Percentiles rank a stretch among this genome's conserved stretches.
Conservation (phyloP, 208 protist genomes). For the Leishmania aethiopica region DNA sequence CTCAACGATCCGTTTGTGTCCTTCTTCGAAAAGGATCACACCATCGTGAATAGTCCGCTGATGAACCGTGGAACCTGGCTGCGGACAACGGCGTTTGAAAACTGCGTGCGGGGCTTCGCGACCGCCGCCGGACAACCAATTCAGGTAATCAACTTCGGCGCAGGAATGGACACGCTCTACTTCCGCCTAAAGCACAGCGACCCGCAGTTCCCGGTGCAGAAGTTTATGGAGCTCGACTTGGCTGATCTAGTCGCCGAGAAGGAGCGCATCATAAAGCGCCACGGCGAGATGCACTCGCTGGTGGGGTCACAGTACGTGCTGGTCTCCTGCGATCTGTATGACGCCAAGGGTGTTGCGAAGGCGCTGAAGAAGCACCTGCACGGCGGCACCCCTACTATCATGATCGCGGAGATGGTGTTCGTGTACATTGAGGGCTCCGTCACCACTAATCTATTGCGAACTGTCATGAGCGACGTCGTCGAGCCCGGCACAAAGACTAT, state of each 20-base stretch:
- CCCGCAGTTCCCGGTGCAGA: constrained; percentile 47
- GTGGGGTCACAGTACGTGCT: constrained; percentile 61
- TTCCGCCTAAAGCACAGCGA: constrained; percentile 80
- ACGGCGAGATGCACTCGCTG: constrained; percentile 37
- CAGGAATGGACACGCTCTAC: constrained; percentile 90
- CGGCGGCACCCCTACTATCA: constrained; percentile 64
- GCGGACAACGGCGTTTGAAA: constrained; percentile 83
- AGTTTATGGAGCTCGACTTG: constrained; percentile 87
- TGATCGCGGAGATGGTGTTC: constrained; percentile 91
- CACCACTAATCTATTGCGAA: constrained; percentile 65
- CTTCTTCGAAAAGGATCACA: constrained; percentile 81
- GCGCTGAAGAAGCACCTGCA: constrained; percentile 51
- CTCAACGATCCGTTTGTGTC: constrained; percentile 86
- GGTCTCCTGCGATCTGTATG: constrained; percentile 59
- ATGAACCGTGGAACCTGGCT: constrained; percentile 94
- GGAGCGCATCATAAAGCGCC: constrained; percentile 52
- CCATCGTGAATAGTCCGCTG: constrained; percentile 89
- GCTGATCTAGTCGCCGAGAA: constrained; percentile 83
- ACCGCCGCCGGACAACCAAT: constrained; percentile 44
- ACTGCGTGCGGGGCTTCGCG: constrained; percentile 67
- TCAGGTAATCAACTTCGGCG: constrained; percentile 89
- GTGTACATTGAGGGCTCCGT: constrained; percentile 83
- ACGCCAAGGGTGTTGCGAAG: constrained; percentile 46
- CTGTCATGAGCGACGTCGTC: constrained; percentile 61
- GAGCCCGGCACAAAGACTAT: constrained; percentile 36